A percentile compares a stretch with the other conserved stretches of the same genome.
Conservation (phyloP, 495 filamentous ascomycete species). For the Penicillium mononematosum region DNA sequence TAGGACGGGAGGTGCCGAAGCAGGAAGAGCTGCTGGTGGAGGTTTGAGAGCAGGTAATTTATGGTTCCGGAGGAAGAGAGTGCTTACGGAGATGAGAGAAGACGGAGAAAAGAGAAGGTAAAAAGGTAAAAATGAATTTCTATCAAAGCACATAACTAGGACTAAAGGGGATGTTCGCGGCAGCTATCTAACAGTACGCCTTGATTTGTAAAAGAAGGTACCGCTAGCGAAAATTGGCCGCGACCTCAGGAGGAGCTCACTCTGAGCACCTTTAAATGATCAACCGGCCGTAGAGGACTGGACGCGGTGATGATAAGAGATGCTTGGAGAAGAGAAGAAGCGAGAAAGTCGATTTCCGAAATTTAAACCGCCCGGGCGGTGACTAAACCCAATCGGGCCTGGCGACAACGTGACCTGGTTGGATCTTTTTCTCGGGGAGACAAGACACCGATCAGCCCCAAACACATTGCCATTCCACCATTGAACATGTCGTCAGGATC, state of each 20-base stretch:
- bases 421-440: slow-evolving; percentile 46
- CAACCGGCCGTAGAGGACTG: slow-evolving; percentile 51
- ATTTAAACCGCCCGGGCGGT: slow-evolving; percentile 17
- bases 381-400: slow-evolving; percentile 25
- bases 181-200: slow-evolving; percentile 72
- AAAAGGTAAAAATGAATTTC: not conserved
- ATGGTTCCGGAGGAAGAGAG: not conserved
- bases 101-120: not conserved
- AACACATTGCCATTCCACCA: slow-evolving; percentile 18
- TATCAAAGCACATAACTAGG: not conserved
- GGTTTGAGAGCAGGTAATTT: not conserved
- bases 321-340: slow-evolving; percentile 44
- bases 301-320: slow-evolving; percentile 66
- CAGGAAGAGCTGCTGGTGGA: slow-evolving; percentile 3
- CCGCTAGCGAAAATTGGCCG: slow-evolving; percentile 72
- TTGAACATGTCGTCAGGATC: slow-evolving; percentile 45
- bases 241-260: slow-evolving; percentile 32
- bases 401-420: slow-evolving; percentile 33
- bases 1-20: slow-evolving; percentile 22
- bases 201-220: slow-evolving; percentile 56
- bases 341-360: slow-evolving; percentile 14
- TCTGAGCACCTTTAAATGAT: slow-evolving; percentile 67
- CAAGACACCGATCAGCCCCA: slow-evolving; percentile 16
- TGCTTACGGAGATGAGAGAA: not conserved
- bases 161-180: slow-evolving; percentile 49